Percentiles rank a stretch among this genome's conserved stretches.
Conservation (phyloP, 225 moss, liverwort and hornwort species). For the Polytrichum commune region DNA sequence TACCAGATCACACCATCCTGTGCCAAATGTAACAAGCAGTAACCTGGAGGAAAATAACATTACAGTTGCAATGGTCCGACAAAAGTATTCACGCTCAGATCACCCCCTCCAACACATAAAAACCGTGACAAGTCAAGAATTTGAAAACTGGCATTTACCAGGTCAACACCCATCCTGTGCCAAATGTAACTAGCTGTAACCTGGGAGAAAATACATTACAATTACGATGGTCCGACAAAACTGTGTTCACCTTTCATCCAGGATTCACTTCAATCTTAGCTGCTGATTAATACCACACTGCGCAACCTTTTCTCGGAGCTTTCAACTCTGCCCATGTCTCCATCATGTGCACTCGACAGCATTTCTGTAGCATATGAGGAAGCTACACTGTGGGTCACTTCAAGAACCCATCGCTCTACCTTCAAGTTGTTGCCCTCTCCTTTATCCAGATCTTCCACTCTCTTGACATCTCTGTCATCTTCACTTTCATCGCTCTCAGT, state of each 20-base stretch:
- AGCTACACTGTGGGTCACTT: constrained; percentile 45
- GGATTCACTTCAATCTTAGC: constrained; percentile 19
- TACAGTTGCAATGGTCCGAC: too few species aligned
- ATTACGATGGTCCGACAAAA: too few species aligned
- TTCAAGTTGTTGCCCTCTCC: constrained; percentile 10
- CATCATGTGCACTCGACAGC: constrained; percentile 16
- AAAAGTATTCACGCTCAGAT: too few species aligned
- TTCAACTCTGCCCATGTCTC: constrained; percentile 13
- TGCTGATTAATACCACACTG: constrained; percentile 39
- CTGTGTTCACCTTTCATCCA: too few species aligned
- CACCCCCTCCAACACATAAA: too few species aligned
- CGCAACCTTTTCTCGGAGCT: constrained; percentile 27
- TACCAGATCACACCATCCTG: too few species aligned
- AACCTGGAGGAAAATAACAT: too few species aligned
- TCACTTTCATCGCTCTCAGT: constrained; percentile 26
- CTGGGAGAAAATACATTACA: background rate
- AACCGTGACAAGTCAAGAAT: too few species aligned
- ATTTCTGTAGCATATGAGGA: constrained; percentile 36
- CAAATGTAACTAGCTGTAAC: background rate
- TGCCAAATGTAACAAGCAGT: too few species aligned
- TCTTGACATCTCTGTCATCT: constrained; percentile 21
- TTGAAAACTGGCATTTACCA: background rate
- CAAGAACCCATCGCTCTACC: constrained; percentile 47
- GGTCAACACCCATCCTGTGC: background rate
- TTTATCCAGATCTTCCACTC: constrained; percentile 8